Base-by-base conservation (phyloP, 2,329 filamentous ascomycete species). In the Thermothelomyces thermophilus region DNA sequence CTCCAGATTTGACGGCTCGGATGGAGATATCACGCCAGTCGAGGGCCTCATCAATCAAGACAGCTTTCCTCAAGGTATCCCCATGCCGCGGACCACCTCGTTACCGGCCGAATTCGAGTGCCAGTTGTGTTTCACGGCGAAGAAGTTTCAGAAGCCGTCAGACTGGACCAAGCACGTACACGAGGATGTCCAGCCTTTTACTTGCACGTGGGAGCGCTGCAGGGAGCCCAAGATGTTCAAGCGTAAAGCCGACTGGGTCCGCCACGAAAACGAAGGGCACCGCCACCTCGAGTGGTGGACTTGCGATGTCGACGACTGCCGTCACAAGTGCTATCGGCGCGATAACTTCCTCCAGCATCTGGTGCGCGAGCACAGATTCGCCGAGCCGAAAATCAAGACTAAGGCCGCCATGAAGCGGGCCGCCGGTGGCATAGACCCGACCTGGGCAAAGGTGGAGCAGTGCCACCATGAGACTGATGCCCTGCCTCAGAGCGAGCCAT, bases 111-210 rank as follows among this genome's bases (percentile, higher is more conserved):
- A 91, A 62, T 91, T 95, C 54, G 90, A 96, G 70, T 96, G 90
- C 59, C 84, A 86, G 33, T 72, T 95, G 19, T 95, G 90, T 69
- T 95, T 88, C 70, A 81, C 84, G 58, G 77, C 83, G 46, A 95
- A 93, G 73, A 88, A 83, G 60, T 90, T 93, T 60, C 80, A 84
- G 60, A 95, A 95, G 66, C 90, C 90, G 14, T 95, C 90, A 0
- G 90, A 96, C 67, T 96, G 90, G 90, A 95, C 90, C 1, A 95
- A 96, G 65, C 90, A 96, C 62, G 87, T 96, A 1, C 88, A 95
- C 60, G 90, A 95, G 67, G 90, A 96, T 64, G 82, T 95, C 1
- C 87, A 93, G 63, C 90, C 90, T 0, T 95, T 95, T 59, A 94
- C 88, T 3, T 96, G 90, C 68, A 95, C 90, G 0, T 95, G 91